Evolutionary conservation across 73 alveolate species (phyloP).

Genomic region (Uronychia binucleata): DNA sequence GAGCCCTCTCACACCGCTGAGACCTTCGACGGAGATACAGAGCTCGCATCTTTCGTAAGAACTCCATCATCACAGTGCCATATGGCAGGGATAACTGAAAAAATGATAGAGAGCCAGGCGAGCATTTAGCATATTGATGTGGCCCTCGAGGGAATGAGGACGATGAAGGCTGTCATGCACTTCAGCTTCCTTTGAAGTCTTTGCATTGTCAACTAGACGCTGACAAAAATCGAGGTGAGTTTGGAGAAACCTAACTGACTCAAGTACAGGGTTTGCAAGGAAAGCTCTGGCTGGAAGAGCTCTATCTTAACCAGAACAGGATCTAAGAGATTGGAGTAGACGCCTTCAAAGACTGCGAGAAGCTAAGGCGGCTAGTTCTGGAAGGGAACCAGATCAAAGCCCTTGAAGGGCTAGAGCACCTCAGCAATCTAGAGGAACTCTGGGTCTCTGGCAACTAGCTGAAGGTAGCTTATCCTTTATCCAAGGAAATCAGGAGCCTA

Average conservation of each 20-base stretch:
- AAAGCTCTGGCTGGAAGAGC: neutral
- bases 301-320: neutral
- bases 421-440: neutral
- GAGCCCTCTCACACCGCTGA: neutral
- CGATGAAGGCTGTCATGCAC: neutral
- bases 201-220: neutral
- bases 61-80: neutral
- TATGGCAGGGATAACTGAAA: neutral
- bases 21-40: neutral
- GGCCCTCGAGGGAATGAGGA: neutral
- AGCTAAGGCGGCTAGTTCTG: neutral
- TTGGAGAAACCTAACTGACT: neutral
- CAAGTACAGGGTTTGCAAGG: neutral
- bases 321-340: neutral
- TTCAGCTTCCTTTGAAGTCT: neutral
- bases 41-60: neutral
- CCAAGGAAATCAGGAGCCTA: neutral
- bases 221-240: neutral
- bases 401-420: neutral
- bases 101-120: neutral
- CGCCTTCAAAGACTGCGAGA: neutral
- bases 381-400: neutral
- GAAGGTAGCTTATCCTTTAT: neutral
- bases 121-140: neutral
- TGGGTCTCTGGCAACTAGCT: neutral